Conservation (phyloP, 208 protist species). For the Acanthamoeba rhysodes region DNA sequence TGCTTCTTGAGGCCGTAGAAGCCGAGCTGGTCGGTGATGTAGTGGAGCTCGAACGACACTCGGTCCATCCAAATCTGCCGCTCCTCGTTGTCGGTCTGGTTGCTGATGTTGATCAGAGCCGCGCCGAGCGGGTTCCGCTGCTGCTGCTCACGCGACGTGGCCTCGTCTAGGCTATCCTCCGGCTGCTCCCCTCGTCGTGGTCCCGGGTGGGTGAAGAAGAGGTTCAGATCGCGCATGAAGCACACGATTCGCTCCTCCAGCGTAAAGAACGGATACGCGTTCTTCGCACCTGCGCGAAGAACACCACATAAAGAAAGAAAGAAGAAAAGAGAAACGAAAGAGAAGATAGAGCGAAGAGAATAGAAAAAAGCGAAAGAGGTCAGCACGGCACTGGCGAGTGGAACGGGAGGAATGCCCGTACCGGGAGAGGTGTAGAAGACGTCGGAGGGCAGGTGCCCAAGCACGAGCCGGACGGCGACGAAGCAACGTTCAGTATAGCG, state of each 20-base stretch:
- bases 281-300: slow-evolving; percentile 72
- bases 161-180: neutral
- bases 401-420: neutral
- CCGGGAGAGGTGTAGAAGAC: slow-evolving; percentile 59
- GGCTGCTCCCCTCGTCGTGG: neutral
- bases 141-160: slow-evolving; percentile 1
- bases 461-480: slow-evolving; percentile 76
- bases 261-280: slow-evolving; percentile 80
- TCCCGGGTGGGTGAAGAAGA: slow-evolving; percentile 68
- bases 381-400: neutral
- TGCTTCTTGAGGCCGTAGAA: slow-evolving; percentile 85
- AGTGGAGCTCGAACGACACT: slow-evolving; percentile 79
- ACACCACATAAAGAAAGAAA: neutral
- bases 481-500: slow-evolving; percentile 74
- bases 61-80: neutral
- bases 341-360: neutral
- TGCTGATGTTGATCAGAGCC: neutral
- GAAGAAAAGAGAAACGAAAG: neutral
- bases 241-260: slow-evolving; percentile 78
- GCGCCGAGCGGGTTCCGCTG: slow-evolving; percentile 5
- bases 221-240: slow-evolving; percentile 81
- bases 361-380: neutral
- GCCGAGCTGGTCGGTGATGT: slow-evolving; percentile 82
- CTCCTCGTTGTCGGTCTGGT: neutral
- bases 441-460: slow-evolving; percentile 77